Evolutionary conservation across 2,329 filamentous ascomycete species (phyloP), one percentile per base, ranked within the genome.

Genomic region (Clonostachys chloroleuca): DNA sequence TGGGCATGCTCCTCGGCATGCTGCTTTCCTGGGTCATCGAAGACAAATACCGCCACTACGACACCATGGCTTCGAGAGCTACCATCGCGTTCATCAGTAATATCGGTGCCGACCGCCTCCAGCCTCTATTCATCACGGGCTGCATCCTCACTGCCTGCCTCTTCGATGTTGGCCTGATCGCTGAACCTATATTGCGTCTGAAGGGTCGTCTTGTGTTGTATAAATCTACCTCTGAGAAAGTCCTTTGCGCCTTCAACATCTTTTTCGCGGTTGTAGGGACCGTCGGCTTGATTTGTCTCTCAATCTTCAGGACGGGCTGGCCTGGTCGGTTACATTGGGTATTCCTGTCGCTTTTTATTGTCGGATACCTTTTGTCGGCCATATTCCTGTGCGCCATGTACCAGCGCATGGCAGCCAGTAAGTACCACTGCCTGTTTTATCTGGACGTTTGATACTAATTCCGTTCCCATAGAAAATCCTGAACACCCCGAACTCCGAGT

Each of bases 301-400:
- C 85, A 52, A 84, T 96, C 56, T 96, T 95, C 65, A 90, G 96
- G 65, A 94, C 89, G 0, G 66, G 77, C 16, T 70, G 74, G 47
- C 81, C 96, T 62, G 74, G 75, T 3, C 66, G 56, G 2, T 63
- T 87, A 49, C 94, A 99, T 63, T 75, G 89, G 58, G 72, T 82
- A 3, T 95, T 95, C 67, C 70, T 99, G 36, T 67, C 80, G 1
- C 67, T 96, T 45, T 99, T 99, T 65, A 89, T 96, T 62, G 83
- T 67, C 13, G 94, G 90, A 34, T 97, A 95, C 64, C 73, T 96
- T 46, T 62, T 96, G 47, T 89, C 85, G 6, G 92, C 92, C 47
- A 78, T 96, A 55, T 92, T 92, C 66, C 86, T 92, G 54, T 96
- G 92, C 72, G 84, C 82, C 71, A 91, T 96, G 65, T 96, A 95